Evolutionary conservation across 768 basidiomycete genomes (phyloP).

Genomic region (Fomitopsis serialis): DNA sequence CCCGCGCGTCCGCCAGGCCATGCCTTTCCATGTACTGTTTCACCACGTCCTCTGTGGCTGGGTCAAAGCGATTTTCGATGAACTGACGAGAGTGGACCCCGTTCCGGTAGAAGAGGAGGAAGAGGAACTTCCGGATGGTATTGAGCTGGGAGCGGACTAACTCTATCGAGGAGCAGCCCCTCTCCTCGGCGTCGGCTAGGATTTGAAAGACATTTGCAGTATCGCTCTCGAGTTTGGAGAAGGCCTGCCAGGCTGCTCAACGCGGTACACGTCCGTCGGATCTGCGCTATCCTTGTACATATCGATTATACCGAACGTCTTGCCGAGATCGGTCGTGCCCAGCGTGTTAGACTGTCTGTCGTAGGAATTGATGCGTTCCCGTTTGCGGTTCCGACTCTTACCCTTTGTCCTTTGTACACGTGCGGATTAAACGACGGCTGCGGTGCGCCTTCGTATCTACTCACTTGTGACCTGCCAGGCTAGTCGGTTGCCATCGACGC

Average conservation of each 20-base stretch:
- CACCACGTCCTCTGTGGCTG: neutral
- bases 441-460: too few relatives aligned
- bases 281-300: neutral
- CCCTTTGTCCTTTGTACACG: too few relatives aligned
- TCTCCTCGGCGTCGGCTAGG: neutral
- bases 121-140: constrained; percentile 6
- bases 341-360: neutral
- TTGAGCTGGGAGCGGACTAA: constrained; percentile 1
- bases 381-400: neutral
- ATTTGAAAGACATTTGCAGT: neutral
- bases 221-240: constrained; percentile 5
- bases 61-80: neutral
- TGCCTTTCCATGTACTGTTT: neutral
- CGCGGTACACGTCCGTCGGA: neutral
- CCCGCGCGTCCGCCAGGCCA: neutral
- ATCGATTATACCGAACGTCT: constrained; percentile 1
- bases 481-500: neutral
- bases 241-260: constrained; percentile 5
- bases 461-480: neutral
- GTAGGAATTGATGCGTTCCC: constrained; percentile 3
- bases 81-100: neutral
- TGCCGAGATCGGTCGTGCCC: neutral
- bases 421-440: too few relatives aligned
- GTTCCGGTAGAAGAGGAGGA: constrained; percentile 2
- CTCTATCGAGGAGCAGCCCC: neutral